Evolutionary conservation across 108 stramenopile genomes (phyloP).

Genomic region (Cylindrotheca fusiformis): DNA sequence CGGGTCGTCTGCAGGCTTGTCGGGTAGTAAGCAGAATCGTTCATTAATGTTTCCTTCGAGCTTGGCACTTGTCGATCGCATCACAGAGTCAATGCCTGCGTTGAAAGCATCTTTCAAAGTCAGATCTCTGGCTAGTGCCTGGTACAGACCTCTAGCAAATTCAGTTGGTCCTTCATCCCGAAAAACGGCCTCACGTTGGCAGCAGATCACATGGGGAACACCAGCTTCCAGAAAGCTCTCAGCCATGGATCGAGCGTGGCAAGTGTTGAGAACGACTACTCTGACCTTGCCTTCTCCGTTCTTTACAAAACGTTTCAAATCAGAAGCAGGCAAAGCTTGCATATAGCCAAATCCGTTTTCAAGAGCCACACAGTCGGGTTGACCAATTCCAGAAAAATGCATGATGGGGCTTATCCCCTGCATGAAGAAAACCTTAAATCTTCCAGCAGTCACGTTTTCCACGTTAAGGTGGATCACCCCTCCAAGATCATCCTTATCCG

Average conservation of each 20-base stretch:
- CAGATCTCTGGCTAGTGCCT: conserved; percentile 39
- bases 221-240: conserved; percentile 75
- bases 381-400: conserved; percentile 60
- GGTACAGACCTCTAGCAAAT: conserved; percentile 63
- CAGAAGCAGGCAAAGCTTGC: conserved; percentile 31
- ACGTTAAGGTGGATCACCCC: conserved; percentile 29
- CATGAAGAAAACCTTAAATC: conserved; percentile 36
- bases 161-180: conserved; percentile 60
- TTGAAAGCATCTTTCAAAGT: conserved; percentile 66
- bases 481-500: conserved; percentile 1
- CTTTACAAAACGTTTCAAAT: conserved; percentile 30
- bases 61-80: conserved; percentile 36
- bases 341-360: conserved; percentile 68
- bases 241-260: conserved; percentile 54
- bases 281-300: conserved; percentile 25
- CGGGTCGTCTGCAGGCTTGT: conserved; percentile 19
- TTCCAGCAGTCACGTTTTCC: conserved; percentile 48
- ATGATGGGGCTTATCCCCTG: conserved; percentile 28
- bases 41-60: conserved; percentile 17
- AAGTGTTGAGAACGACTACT: conserved; percentile 79
- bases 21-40: conserved; percentile 59
- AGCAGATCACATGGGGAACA: conserved; percentile 83
- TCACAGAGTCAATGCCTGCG: conserved; percentile 39
- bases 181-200: conserved; percentile 52
- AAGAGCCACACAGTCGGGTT: conserved; percentile 46